These are phyloP conservation scores for Cinnamomum chago DNA, from an alignment of 164 flowering plant species.

Conservation along the genomic window DNA sequence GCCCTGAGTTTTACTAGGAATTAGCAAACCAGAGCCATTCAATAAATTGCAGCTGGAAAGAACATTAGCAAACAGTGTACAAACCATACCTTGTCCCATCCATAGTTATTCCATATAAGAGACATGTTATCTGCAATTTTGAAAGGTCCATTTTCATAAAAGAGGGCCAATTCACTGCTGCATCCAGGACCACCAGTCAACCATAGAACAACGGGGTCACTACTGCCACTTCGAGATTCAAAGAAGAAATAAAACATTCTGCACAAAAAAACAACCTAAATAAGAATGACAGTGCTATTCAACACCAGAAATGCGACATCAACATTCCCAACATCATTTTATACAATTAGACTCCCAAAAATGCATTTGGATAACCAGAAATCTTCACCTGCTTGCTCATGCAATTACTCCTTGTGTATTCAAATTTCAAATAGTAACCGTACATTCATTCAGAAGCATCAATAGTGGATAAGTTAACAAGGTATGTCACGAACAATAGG, in stretches of 20 bases:
- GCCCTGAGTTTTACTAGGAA: background rate
- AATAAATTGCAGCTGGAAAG: background rate
- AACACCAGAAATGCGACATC: background rate
- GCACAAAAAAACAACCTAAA: conserved; percentile 10
- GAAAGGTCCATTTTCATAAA: conserved; percentile 49
- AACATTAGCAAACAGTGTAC: background rate
- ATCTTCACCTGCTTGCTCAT: background rate
- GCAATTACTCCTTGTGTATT: background rate
- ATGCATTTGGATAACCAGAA: background rate
- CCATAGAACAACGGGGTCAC: conserved; percentile 46
- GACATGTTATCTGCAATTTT: conserved; percentile 27
- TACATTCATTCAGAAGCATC: background rate
- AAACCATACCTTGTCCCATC: conserved; percentile 40
- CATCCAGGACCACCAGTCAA: conserved; percentile 53
- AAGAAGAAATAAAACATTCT: conserved; percentile 48
- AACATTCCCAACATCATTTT: background rate
- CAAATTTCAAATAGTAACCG: background rate
- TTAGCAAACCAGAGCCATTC: background rate
- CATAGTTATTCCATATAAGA: conserved; percentile 37
- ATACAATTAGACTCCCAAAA: background rate
- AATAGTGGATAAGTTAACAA: background rate
- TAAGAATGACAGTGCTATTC: background rate
- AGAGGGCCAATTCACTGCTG: conserved; percentile 40
- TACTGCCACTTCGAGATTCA: conserved; percentile 30
- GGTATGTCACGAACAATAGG: background rate